These are phyloP conservation scores for Zopfia rhizophila DNA, from an alignment of 2,329 filamentous ascomycete genomes.

Conservation along the genomic window DNA sequence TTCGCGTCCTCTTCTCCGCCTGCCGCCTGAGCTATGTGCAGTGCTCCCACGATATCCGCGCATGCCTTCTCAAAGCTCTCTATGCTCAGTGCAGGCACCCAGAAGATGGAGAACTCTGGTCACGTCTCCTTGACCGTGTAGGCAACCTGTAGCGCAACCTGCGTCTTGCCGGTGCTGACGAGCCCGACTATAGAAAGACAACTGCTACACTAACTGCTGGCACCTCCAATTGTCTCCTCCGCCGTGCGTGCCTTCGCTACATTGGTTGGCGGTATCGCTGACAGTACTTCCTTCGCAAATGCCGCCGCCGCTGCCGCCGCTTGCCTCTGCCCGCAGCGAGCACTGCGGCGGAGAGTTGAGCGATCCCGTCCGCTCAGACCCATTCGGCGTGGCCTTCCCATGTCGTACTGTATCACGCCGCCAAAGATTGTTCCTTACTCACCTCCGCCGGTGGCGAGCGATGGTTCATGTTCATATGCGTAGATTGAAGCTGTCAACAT, in stretches of 20 bases:
- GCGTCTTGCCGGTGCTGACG: slow-evolving; percentile 45
- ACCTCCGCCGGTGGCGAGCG: too few species aligned
- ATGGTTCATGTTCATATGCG: slow-evolving; percentile 8
- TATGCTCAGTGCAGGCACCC: slow-evolving; percentile 32
- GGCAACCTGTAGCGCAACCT: slow-evolving; percentile 42
- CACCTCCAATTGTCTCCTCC: too few species aligned
- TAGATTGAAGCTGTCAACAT: slow-evolving; percentile 7
- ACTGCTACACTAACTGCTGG: slow-evolving; percentile 10
- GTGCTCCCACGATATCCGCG: slow-evolving; percentile 12
- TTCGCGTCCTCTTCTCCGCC: slow-evolving; percentile 26
- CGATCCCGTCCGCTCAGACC: too few species aligned
- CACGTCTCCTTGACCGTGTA: slow-evolving; percentile 31
- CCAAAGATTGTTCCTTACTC: too few species aligned
- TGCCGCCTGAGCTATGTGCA: slow-evolving; percentile 22
- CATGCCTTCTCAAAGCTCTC: slow-evolving; percentile 35
- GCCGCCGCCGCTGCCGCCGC: slow-evolving; percentile 23
- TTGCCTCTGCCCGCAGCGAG: too few species aligned
- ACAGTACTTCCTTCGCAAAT: slow-evolving; percentile 25
- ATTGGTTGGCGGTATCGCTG: too few species aligned
- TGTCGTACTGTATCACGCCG: too few species aligned
- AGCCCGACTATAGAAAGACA: slow-evolving; percentile 40
- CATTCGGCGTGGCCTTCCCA: too few species aligned
- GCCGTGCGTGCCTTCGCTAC: too few species aligned
- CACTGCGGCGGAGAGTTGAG: too few species aligned
- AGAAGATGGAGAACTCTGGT: slow-evolving; percentile 32